A percentile compares a stretch with the other conserved stretches of the same genome.
phyloP scores from a whole-genome alignment of 306 rosid genomes.

The Cicer yamashitae region DNA sequence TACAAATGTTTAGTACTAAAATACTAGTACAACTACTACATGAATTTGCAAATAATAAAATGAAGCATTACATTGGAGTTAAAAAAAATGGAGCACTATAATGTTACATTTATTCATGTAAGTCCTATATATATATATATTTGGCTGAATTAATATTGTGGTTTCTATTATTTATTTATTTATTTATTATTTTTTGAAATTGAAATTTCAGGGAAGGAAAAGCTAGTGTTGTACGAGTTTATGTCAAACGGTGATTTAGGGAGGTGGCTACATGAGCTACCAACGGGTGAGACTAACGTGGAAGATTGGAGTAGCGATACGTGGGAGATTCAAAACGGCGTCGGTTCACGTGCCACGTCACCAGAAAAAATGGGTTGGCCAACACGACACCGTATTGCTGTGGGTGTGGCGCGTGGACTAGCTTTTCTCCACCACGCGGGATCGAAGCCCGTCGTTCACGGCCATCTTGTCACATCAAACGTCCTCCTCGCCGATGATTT shows the following conservation, averaged over 20 bases:
- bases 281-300: constrained; percentile 83
- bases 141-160: neutral
- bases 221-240: constrained; percentile 80
- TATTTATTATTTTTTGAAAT: neutral
- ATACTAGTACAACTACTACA: neutral
- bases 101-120: neutral
- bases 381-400: constrained; percentile 87
- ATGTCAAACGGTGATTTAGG: constrained; percentile 94
- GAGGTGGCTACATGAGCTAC: constrained; percentile 91
- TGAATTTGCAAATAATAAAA: neutral
- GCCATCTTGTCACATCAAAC: constrained; percentile 79
- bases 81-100: no score
- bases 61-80: no score
- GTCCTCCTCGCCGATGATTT: constrained; percentile 73
- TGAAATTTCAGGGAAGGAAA: constrained; percentile 70
- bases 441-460: constrained; percentile 79
- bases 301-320: constrained; percentile 95
- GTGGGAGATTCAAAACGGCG: constrained; percentile 70
- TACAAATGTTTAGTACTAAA: neutral
- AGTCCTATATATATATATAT: neutral
- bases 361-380: constrained; percentile 79
- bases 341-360: constrained; percentile 44
- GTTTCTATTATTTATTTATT: neutral
- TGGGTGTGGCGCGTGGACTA: constrained; percentile 90
- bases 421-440: constrained; percentile 97